A percentile compares a stretch with the other conserved stretches of the same genome.
These are phyloP conservation scores for Linnemannia hyalina DNA, from an alignment of 192 early-diverging fungal genomes.

Conservation along the genomic window DNA sequence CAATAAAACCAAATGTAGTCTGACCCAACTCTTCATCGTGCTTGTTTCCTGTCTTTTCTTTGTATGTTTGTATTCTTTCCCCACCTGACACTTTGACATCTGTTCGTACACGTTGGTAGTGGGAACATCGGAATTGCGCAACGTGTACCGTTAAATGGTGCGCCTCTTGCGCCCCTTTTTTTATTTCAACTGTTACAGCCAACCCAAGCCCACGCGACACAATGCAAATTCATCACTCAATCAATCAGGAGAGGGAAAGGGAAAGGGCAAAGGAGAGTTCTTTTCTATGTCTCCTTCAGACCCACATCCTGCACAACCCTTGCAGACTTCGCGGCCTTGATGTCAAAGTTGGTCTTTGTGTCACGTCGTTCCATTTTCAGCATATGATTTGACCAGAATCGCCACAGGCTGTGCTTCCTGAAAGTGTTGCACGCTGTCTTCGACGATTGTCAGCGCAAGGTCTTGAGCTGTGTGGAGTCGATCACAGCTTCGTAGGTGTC, in stretches of 20 bases:
- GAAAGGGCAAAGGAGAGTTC: too few relatives aligned
- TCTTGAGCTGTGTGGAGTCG: conserved; percentile 1
- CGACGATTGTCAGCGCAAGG: conserved; percentile 8
- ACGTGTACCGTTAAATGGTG: too few relatives aligned
- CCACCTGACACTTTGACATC: too few relatives aligned
- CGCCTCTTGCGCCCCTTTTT: too few relatives aligned
- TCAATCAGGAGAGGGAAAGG: too few relatives aligned
- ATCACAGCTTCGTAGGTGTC: conserved; percentile 11
- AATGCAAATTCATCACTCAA: too few relatives aligned
- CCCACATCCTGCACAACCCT: conserved; percentile 12
- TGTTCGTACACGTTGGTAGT: too few relatives aligned
- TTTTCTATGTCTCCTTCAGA: conserved; percentile 12
- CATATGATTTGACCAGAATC: conserved; percentile 14
- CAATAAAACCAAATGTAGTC: not conserved
- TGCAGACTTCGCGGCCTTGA: conserved; percentile 10
- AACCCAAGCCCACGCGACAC: too few relatives aligned
- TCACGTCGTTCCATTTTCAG: conserved; percentile 13
- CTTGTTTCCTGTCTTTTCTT: not conserved
- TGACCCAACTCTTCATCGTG: not conserved
- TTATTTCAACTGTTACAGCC: too few relatives aligned
- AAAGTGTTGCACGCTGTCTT: conserved; percentile 16
- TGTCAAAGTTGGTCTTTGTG: conserved; percentile 18
- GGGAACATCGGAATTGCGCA: too few relatives aligned
- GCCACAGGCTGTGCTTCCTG: conserved; percentile 12
- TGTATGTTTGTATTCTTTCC: too few relatives aligned